A percentile compares a stretch with the other conserved stretches of the same genome.
These are phyloP conservation scores for Cryphonectria naterciae DNA, from an alignment of 2,329 filamentous ascomycete genomes.

Conservation along the genomic window DNA sequence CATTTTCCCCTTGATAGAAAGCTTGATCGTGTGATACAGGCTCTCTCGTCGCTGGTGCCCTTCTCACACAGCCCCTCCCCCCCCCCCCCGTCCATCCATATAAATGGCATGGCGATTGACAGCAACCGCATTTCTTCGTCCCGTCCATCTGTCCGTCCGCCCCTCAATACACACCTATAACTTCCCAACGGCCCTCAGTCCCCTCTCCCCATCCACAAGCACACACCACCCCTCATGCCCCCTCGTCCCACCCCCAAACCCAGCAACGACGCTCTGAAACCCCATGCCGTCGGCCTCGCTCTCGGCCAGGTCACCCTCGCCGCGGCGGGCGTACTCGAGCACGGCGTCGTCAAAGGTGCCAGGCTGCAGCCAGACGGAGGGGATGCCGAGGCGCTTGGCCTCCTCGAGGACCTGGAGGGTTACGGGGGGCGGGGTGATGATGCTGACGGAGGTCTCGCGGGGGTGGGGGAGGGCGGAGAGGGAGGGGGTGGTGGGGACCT, in stretches of 20 bases:
- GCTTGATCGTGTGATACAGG: too few species aligned
- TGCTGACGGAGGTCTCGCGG: slow-evolving; percentile 72
- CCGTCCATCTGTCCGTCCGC: neutral
- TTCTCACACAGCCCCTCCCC: neutral
- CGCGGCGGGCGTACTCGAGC: slow-evolving; percentile 65
- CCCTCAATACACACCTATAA: slow-evolving; percentile 32
- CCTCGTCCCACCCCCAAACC: slow-evolving; percentile 56
- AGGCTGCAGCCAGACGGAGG: slow-evolving; percentile 86
- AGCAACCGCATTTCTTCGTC: neutral
- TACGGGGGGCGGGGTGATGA: slow-evolving; percentile 83
- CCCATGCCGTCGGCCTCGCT: slow-evolving; percentile 17
- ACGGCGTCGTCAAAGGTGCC: slow-evolving; percentile 83
- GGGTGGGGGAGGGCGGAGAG: slow-evolving; percentile 70
- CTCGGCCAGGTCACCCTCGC: slow-evolving; percentile 47
- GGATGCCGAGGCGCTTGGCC: slow-evolving; percentile 73
- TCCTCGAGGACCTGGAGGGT: slow-evolving; percentile 77
- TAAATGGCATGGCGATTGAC: too few species aligned
- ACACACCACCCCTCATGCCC: slow-evolving; percentile 85
- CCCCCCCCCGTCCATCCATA: too few species aligned
- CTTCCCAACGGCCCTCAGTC: slow-evolving; percentile 60
- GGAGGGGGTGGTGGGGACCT: slow-evolving; percentile 67
- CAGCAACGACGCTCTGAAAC: slow-evolving; percentile 73
- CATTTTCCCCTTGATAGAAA: neutral
- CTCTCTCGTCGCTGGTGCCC: too few species aligned
- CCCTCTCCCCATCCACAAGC: slow-evolving; percentile 77